These are phyloP conservation scores for Triadica sebifera DNA, from an alignment of 345 rosid species.

Conservation along the genomic window DNA sequence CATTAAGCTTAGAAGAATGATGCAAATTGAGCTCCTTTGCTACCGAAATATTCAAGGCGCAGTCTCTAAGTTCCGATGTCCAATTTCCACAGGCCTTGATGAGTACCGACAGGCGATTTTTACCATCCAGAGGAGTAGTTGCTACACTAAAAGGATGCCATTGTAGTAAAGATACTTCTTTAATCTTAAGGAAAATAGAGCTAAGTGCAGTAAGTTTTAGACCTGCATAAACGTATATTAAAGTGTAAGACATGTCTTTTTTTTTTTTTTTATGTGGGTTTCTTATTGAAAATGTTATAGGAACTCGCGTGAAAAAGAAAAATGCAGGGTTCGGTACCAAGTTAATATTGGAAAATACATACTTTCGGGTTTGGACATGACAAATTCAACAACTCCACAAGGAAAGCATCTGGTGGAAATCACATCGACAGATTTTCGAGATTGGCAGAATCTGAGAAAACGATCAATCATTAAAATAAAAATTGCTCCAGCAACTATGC, in stretches of 20 bases:
- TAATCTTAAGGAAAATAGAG: constrained; percentile 70
- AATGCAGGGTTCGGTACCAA: too few relatives aligned
- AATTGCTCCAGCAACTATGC: constrained; percentile 68
- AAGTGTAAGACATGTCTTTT: too few relatives aligned
- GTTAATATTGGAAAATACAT: constrained; percentile 16
- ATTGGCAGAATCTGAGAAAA: constrained; percentile 81
- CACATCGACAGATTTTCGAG: constrained; percentile 54
- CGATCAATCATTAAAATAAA: constrained; percentile 84
- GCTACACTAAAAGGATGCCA: constrained; percentile 97
- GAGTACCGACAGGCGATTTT: constrained; percentile 57
- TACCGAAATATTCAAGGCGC: constrained; percentile 31
- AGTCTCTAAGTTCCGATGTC: constrained; percentile 59
- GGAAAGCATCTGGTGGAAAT: constrained; percentile 73
- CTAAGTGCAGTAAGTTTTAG: constrained; percentile 71
- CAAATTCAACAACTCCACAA: constrained; percentile 68
- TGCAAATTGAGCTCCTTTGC: constrained; percentile 17
- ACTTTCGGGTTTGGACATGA: constrained; percentile 68
- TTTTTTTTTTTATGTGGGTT: too few relatives aligned
- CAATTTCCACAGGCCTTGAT: constrained; percentile 75
- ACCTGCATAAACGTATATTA: constrained; percentile 29
- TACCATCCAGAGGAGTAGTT: constrained; percentile 76
- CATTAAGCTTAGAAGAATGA: constrained; percentile 39
- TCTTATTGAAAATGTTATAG: too few relatives aligned
- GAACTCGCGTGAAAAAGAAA: too few relatives aligned
- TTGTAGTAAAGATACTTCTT: constrained; percentile 76